Conservation (phyloP, 345 rosid species). For the Theobroma cacao region DNA sequence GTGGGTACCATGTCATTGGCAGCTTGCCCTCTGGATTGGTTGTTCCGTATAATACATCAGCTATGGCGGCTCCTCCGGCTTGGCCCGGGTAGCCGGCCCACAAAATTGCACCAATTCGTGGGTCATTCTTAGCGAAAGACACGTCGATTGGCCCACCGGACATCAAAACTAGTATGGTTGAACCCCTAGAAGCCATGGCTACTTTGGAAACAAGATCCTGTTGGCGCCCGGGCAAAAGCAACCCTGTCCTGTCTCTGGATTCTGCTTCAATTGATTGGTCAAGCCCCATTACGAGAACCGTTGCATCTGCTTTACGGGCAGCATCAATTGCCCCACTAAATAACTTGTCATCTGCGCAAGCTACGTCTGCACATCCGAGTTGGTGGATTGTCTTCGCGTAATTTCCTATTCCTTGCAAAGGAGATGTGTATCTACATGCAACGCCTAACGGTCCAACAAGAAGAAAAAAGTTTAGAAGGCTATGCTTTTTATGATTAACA, state of each 20-base stretch:
- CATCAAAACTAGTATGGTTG: constrained; percentile 64
- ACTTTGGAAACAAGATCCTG: constrained; percentile 61
- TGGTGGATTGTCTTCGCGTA: constrained; percentile 52
- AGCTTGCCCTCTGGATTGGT: constrained; percentile 84
- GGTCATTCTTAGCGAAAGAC: constrained; percentile 56
- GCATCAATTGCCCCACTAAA: constrained; percentile 51
- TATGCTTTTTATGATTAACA: not conserved
- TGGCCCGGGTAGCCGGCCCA: constrained; percentile 99
- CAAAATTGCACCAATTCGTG: constrained; percentile 48
- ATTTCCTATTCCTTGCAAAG: constrained; percentile 55
- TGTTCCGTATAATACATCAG: constrained; percentile 68
- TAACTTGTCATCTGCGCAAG: constrained; percentile 48
- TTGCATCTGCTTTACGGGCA: constrained; percentile 58
- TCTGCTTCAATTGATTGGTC: constrained; percentile 91
- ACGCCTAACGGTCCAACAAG: constrained; percentile 28
- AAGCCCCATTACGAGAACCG: constrained; percentile 82
- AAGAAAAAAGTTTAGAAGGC: not conserved
- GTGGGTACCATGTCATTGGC: constrained; percentile 95
- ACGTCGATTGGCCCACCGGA: constrained; percentile 88
- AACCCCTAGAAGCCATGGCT: constrained; percentile 62
- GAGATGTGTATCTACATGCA: constrained; percentile 76
- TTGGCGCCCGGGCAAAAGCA: constrained; percentile 77
- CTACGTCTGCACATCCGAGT: constrained; percentile 64
- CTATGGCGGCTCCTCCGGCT: constrained; percentile 85
- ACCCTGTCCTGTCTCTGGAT: constrained; percentile 56